Evolutionary conservation across 164 flowering plant species (phyloP).

Genomic region (Vitis amurensis): DNA sequence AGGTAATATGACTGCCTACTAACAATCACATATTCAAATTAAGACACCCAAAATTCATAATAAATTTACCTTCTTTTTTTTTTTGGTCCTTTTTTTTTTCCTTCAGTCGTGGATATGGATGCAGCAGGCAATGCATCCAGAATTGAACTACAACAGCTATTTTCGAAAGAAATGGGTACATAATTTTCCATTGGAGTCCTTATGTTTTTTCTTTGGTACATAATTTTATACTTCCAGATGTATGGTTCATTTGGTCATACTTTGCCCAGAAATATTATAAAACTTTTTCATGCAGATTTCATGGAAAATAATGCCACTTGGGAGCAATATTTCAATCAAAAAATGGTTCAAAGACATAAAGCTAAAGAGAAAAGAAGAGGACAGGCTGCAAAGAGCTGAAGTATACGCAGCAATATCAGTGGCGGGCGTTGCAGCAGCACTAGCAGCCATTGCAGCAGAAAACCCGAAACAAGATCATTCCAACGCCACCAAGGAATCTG

Average conservation of each 20-base stretch:
- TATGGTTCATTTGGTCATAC: neutral
- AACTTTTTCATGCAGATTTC: constrained; percentile 35
- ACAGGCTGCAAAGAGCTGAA: constrained; percentile 73
- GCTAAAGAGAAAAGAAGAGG: constrained; percentile 71
- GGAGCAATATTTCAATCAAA: constrained; percentile 50
- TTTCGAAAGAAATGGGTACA: constrained; percentile 78
- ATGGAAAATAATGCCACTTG: constrained; percentile 65
- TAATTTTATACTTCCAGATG: neutral
- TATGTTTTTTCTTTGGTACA: neutral
- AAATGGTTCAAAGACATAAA: constrained; percentile 85
- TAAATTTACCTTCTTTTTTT: neutral
- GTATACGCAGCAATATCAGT: constrained; percentile 89
- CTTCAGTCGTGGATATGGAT: constrained; percentile 95
- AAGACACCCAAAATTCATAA: neutral
- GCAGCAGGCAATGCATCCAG: constrained; percentile 98
- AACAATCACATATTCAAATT: neutral
- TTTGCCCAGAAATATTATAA: too few relatives aligned
- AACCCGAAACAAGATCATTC: constrained; percentile 27
- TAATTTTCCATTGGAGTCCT: neutral
- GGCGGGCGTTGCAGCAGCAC: constrained; percentile 90
- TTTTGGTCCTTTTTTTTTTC: neutral
- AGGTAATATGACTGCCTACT: constrained; percentile 44
- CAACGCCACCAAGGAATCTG: constrained; percentile 48
- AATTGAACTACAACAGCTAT: constrained; percentile 69
- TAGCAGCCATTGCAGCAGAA: constrained; percentile 86